Percentiles rank a stretch among this genome's conserved stretches.
Conservation (phyloP, 495 filamentous ascomycete species). For the Annulohypoxylon maeteangense region DNA sequence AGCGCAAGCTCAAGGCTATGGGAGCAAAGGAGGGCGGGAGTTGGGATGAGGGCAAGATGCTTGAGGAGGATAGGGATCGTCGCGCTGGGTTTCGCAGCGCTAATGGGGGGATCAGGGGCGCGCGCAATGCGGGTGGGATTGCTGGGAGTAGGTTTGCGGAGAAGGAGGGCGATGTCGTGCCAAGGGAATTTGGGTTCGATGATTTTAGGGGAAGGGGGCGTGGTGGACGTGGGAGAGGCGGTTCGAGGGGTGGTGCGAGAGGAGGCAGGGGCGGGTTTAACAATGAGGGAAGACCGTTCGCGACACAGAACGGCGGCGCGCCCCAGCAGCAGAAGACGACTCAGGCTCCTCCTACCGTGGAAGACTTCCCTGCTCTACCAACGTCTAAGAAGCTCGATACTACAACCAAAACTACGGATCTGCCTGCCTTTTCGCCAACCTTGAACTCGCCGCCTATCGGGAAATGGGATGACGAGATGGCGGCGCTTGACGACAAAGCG, state of each 20-base stretch:
- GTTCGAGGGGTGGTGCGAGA: constrained; percentile 32
- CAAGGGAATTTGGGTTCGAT: constrained; percentile 43
- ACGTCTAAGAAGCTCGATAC: constrained; percentile 47
- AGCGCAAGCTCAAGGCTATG: constrained; percentile 61
- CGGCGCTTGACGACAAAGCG: constrained; percentile 48
- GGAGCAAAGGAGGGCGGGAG: constrained; percentile 53
- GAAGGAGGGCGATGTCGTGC: constrained; percentile 23
- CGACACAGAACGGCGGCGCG: constrained; percentile 39
- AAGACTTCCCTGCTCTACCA: constrained; percentile 59
- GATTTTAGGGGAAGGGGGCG: constrained; percentile 46
- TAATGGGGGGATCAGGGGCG: constrained; percentile 56
- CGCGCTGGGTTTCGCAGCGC: constrained; percentile 52
- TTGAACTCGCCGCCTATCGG: constrained; percentile 49
- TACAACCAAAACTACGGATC: constrained; percentile 13
- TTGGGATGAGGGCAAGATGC: constrained; percentile 60
- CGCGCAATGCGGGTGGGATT: constrained; percentile 35
- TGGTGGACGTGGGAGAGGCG: constrained; percentile 44
- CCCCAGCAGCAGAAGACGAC: constrained; percentile 29
- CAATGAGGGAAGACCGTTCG: constrained; percentile 16
- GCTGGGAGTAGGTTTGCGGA: constrained; percentile 51
- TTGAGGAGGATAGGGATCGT: constrained; percentile 47
- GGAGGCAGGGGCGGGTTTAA: constrained; percentile 46
- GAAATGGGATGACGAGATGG: constrained; percentile 62
- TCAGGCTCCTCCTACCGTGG: constrained; percentile 39
- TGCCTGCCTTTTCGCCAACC: constrained; percentile 22